These are phyloP conservation scores for Cucurbita maxima DNA, from an alignment of 306 rosid species.

Conservation along the genomic window DNA sequence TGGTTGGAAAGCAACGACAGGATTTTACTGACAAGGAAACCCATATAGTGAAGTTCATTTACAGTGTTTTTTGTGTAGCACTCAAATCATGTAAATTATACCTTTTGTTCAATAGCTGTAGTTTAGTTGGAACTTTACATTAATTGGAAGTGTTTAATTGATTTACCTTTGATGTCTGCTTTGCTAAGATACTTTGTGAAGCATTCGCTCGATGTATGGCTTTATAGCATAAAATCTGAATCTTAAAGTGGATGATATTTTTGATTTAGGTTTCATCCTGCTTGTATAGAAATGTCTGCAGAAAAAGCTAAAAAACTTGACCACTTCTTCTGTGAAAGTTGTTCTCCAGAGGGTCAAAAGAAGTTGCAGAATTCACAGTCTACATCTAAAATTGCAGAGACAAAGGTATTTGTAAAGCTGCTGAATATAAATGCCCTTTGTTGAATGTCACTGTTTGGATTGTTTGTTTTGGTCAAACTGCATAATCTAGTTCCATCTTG, in stretches of 20 bases:
- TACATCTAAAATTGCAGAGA: constrained; percentile 48
- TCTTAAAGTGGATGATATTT: too few relatives aligned
- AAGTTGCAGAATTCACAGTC: constrained; percentile 71
- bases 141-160: background rate
- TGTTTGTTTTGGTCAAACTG: background rate
- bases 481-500: background rate
- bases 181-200: background rate
- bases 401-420: constrained; percentile 44
- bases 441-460: background rate
- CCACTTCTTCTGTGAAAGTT: constrained; percentile 47
- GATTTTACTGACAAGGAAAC: background rate
- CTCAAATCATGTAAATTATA: background rate
- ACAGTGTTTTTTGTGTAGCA: background rate
- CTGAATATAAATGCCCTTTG: background rate
- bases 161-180: background rate
- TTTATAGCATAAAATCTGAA: background rate
- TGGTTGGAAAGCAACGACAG: background rate
- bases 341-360: constrained; percentile 47
- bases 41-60: background rate
- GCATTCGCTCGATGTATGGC: background rate
- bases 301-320: constrained; percentile 90
- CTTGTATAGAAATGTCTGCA: constrained; percentile 92
- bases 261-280: constrained; percentile 94
- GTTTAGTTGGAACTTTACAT: background rate
- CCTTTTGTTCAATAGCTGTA: background rate